Percentiles rank a stretch among this genome's conserved stretches.
Conservation (phyloP, 2,329 filamentous ascomycete genomes). For the Parastagonospora avenae region DNA sequence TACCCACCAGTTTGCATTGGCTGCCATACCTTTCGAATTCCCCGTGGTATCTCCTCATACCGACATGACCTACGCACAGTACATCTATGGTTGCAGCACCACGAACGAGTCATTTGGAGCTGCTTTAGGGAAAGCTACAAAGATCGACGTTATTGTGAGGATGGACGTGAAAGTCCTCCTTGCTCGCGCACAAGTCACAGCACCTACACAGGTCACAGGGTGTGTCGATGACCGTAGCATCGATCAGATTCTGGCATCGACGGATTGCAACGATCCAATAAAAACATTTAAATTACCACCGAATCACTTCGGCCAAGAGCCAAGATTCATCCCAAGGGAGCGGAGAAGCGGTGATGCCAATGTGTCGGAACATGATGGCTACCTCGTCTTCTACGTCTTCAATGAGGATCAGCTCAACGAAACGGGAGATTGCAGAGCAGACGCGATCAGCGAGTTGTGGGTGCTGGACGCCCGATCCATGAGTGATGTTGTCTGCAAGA, state of each 20-base stretch:
- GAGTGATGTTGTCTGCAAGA: constrained; percentile 62
- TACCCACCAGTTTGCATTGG: constrained; percentile 67
- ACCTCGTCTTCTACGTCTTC: constrained; percentile 71
- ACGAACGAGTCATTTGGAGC: constrained; percentile 62
- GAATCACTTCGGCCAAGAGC: constrained; percentile 69
- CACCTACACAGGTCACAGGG: constrained; percentile 59
- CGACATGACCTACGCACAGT: constrained; percentile 64
- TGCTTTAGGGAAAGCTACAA: constrained; percentile 67
- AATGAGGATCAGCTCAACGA: constrained; percentile 68
- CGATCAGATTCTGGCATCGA: constrained; percentile 55
- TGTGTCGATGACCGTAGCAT: constrained; percentile 66
- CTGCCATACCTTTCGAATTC: constrained; percentile 71
- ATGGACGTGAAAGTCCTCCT: constrained; percentile 63
- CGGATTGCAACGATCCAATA: constrained; percentile 59
- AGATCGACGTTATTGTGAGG: constrained; percentile 70
- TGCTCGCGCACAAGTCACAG: constrained; percentile 53
- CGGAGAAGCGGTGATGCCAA: constrained; percentile 2
- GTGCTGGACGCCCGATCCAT: constrained; percentile 69
- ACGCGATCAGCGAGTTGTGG: constrained; percentile 66
- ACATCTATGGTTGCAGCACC: constrained; percentile 71
- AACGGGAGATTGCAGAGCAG: constrained; percentile 51
- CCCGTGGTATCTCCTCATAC: constrained; percentile 61
- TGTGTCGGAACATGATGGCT: constrained; percentile 67
- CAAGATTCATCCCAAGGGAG: constrained; percentile 62
- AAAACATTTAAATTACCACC: constrained; percentile 65